A percentile compares a stretch with the other conserved stretches of the same genome.
Evolutionary conservation across 1,284 basidiomycete genomes (phyloP).

Genomic region (Cryptococcus maquisensis): DNA sequence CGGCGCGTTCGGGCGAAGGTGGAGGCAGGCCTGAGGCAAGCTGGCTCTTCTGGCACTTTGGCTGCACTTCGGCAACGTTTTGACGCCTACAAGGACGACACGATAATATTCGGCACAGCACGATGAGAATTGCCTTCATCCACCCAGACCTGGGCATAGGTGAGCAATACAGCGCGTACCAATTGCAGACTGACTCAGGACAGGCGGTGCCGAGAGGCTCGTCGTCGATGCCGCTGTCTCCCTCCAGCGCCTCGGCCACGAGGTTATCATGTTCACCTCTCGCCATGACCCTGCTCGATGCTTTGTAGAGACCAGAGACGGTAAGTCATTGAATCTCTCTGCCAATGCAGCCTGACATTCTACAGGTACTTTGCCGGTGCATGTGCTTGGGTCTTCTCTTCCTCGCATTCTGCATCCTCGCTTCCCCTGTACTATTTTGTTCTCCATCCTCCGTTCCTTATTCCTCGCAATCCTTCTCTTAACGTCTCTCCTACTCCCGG

Average conservation of each 20-base stretch:
- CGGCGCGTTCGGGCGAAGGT: no score
- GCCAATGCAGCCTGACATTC: not conserved
- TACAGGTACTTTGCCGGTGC: conserved; percentile 77
- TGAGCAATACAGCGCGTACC: conserved; percentile 44
- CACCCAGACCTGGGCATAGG: conserved; percentile 96
- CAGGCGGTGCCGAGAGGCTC: conserved; percentile 90
- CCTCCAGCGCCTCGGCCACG: conserved; percentile 76
- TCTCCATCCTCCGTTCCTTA: conserved; percentile 83
- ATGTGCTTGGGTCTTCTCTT: conserved; percentile 67
- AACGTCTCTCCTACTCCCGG: conserved; percentile 46
- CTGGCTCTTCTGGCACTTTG: no score
- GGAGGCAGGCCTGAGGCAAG: no score
- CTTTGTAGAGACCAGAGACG: conserved; percentile 85
- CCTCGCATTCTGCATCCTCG: conserved; percentile 72
- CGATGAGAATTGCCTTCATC: conserved; percentile 69
- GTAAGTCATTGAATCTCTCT: conserved; percentile 49
- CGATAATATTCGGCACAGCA: no score
- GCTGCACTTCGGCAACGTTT: no score
- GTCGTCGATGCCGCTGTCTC: conserved; percentile 94
- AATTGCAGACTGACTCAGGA: not conserved
- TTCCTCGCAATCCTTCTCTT: conserved; percentile 68
- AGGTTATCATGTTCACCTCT: conserved; percentile 89
- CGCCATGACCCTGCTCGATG: conserved; percentile 80
- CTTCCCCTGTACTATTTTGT: conserved; percentile 69
- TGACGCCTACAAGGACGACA: no score